A percentile compares a stretch with the other conserved stretches of the same genome.
Evolutionary conservation across 2,329 filamentous ascomycete genomes (phyloP).

Genomic region (Kalmusia sp.): DNA sequence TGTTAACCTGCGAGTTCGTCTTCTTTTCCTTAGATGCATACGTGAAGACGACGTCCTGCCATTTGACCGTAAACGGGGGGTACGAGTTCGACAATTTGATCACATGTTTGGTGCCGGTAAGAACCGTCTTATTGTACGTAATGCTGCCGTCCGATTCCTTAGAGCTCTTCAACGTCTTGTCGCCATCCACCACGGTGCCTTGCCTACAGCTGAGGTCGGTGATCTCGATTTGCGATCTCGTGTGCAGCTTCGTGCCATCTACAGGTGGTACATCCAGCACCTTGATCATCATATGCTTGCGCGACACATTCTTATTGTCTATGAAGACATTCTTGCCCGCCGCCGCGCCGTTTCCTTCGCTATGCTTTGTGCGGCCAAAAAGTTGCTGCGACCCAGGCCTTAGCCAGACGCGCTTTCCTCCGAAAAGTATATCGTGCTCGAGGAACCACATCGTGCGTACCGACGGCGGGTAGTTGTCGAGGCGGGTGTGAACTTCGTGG

Average conservation of each 20-base stretch:
- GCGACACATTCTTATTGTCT: conserved; percentile 81
- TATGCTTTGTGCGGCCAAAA: conserved; percentile 78
- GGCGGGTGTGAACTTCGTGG: neutral
- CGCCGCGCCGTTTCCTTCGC: conserved; percentile 51
- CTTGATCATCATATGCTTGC: conserved; percentile 83
- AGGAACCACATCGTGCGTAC: conserved; percentile 58
- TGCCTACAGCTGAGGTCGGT: conserved; percentile 81
- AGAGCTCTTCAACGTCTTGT: conserved; percentile 67
- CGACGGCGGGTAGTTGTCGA: neutral
- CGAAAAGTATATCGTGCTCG: conserved; percentile 63
- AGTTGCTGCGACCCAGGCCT: conserved; percentile 85
- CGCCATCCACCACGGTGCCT: conserved; percentile 80
- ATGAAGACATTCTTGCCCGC: conserved; percentile 61
- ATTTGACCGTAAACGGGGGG: conserved; percentile 72
- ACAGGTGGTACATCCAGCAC: conserved; percentile 70
- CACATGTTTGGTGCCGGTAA: conserved; percentile 58
- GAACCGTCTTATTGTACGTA: conserved; percentile 29
- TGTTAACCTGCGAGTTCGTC: conserved; percentile 58
- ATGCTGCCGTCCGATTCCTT: conserved; percentile 49
- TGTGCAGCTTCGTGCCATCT: conserved; percentile 69
- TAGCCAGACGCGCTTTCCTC: conserved; percentile 77
- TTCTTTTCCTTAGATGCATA: conserved; percentile 76
- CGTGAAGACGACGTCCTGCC: conserved; percentile 81
- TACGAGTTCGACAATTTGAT: conserved; percentile 77
- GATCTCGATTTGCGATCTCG: conserved; percentile 73